These are phyloP conservation scores for Talaromyces adpressus DNA, from an alignment of 495 filamentous ascomycete genomes.

Conservation along the genomic window DNA sequence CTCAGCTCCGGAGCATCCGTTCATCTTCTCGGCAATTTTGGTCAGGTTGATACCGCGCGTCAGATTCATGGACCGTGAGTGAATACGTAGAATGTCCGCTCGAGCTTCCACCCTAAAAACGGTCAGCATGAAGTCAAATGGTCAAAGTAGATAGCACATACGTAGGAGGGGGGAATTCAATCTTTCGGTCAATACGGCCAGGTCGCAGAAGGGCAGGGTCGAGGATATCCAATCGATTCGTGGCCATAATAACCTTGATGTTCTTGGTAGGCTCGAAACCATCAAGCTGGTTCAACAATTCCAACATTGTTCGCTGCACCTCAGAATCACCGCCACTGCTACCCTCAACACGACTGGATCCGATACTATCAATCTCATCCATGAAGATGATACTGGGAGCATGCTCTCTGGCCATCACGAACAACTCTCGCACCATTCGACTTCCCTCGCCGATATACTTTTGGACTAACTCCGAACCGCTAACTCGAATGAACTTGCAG, in stretches of 20 bases:
- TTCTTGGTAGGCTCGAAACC: slow-evolving; percentile 99
- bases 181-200: slow-evolving; percentile 97
- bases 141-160: slow-evolving; percentile 23
- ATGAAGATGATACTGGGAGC: slow-evolving; percentile 99
- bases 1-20: slow-evolving; percentile 94
- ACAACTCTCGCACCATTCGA: slow-evolving; percentile 97
- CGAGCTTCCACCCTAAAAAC: slow-evolving; percentile 71
- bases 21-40: slow-evolving; percentile 99
- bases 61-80: slow-evolving; percentile 95
- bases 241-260: slow-evolving; percentile 99
- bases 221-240: slow-evolving; percentile 93
- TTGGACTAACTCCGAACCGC: slow-evolving; percentile 91
- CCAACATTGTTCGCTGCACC: slow-evolving; percentile 98
- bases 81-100: slow-evolving; percentile 96
- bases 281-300: slow-evolving; percentile 95
- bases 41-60: slow-evolving; percentile 95
- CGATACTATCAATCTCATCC: slow-evolving; percentile 99
- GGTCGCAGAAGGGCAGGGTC: slow-evolving; percentile 91
- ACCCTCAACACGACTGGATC: slow-evolving; percentile 91
- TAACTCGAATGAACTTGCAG: slow-evolving; percentile 98
- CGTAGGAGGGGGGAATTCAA: slow-evolving; percentile 97
- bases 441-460: slow-evolving; percentile 99
- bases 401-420: slow-evolving; percentile 98
- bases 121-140: slow-evolving; percentile 11
- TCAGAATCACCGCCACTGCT: slow-evolving; percentile 96